Conservation (phyloP, 768 basidiomycete species). For the Lyophyllum decastes region DNA sequence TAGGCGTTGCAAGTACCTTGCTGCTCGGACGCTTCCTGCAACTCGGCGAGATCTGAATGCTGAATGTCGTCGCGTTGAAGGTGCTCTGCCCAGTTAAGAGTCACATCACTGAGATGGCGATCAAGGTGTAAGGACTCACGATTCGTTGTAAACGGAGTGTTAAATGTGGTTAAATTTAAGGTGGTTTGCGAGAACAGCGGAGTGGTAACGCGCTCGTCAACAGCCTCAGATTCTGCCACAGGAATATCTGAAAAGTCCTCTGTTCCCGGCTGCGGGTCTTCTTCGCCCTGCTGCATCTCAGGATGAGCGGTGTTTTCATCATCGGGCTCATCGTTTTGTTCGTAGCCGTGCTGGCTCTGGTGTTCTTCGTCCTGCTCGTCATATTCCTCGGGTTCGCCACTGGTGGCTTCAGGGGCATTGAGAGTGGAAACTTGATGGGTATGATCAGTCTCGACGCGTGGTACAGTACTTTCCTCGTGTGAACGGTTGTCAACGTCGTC, state of each 20-base stretch:
- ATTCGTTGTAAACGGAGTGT: neutral
- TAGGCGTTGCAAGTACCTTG: neutral
- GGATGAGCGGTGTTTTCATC: neutral
- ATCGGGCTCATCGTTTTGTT: constrained; percentile 28
- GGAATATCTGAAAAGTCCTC: constrained; percentile 4
- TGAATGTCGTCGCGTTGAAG: neutral
- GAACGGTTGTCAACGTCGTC: neutral
- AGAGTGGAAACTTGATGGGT: constrained; percentile 17
- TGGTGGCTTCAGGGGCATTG: constrained; percentile 15
- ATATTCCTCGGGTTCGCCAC: constrained; percentile 22
- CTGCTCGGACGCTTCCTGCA: neutral
- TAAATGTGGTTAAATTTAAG: neutral
- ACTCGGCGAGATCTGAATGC: neutral
- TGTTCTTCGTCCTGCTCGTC: neutral
- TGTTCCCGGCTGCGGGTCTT: constrained; percentile 3
- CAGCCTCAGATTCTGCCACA: neutral
- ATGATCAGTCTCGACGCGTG: constrained; percentile 1
- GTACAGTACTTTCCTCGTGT: neutral
- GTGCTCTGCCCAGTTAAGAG: neutral
- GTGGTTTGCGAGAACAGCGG: neutral
- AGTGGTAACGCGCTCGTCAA: neutral
- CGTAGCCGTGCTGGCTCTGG: constrained; percentile 7
- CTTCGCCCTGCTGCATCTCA: neutral
- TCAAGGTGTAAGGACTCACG: neutral
- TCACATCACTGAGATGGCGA: neutral